Evolutionary conservation across 768 basidiomycete species (phyloP), one percentile per base, ranked within the genome.

Genomic region (Russula foetens): DNA sequence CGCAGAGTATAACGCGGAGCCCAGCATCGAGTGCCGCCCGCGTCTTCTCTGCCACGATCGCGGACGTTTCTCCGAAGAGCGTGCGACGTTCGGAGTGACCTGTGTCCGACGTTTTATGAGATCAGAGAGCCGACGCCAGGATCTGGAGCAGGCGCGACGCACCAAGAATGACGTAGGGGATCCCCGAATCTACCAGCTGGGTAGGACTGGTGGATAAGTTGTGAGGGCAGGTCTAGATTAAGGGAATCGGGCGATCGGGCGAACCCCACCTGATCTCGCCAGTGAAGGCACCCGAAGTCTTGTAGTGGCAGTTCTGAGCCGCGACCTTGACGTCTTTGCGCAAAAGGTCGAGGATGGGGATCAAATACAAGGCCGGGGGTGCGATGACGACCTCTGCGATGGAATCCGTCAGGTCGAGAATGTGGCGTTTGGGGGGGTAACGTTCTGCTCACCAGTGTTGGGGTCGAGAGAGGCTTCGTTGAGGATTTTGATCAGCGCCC

Each of bases 61-160:
- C 84, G 58, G 90, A 91, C 29, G 85, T 81, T 73, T 99, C 97
- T 70, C 86, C 81, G 81, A 98, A 99, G 65, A 94, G 72, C 8
- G 91, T 87, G 63, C 97, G 87, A 65, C 97, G 90, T 74, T 99
- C 97, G 47, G 95, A 98, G 79, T 99, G 97, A 39, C 96, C 89
- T 88, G 38, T 88, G 38, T 41, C 47, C 38, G 41, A 63, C 31
- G 38, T 5, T 59, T 43, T 28, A 15, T 24, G 39, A 49, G 28
- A 59, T 60, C 50, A 61, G 51, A 60, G 51, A 38, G 39, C 23
- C 49, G 7, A 46, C 6, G 35, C 38, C n/a, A 43, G 49, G 48
- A 52, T 46, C 58, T n/a, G 38, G 55, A 28, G 38, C 43, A 46
- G 47, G 35, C 19, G 38, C 31, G 63, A 64, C 80, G 31, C 67